Evolutionary conservation across 441 rosid genomes (phyloP).

Genomic region (Pelargonium citronellum): DNA sequence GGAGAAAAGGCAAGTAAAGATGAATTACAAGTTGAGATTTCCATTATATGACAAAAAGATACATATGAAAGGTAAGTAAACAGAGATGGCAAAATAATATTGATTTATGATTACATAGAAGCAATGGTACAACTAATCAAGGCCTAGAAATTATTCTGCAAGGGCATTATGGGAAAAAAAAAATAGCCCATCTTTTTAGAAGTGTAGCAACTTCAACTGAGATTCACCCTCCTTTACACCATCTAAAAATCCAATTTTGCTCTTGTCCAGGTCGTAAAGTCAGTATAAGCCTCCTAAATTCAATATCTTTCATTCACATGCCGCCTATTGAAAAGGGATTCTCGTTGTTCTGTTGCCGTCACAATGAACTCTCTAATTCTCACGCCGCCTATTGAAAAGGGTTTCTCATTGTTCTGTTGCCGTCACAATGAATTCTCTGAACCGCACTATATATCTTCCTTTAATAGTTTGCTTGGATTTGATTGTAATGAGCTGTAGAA

Average conservation of each 20-base stretch:
- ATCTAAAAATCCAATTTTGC: constrained; percentile 12
- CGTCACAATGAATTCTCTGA: constrained; percentile 20
- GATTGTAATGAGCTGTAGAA: constrained; percentile 30
- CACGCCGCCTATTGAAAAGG: constrained; percentile 18
- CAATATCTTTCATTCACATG: background rate
- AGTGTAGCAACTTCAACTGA: background rate
- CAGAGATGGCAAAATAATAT: background rate
- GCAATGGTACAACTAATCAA: background rate
- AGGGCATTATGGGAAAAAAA: background rate
- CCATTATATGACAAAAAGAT: background rate
- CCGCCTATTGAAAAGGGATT: background rate
- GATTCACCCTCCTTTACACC: constrained; percentile 8
- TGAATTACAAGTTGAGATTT: background rate
- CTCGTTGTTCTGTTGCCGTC: background rate
- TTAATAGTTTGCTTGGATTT: constrained; percentile 30
- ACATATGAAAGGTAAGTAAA: background rate
- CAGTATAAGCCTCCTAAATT: background rate
- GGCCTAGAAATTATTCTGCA: background rate
- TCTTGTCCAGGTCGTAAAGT: background rate
- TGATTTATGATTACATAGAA: background rate
- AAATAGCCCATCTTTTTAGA: constrained; percentile 21
- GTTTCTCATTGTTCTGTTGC: constrained; percentile 28
- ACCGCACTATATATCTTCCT: constrained; percentile 27
- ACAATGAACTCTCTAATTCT: background rate
- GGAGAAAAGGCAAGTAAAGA: background rate